A percentile compares a stretch with the other conserved stretches of the same genome.
These are phyloP conservation scores for Rhodomyrtus psidioides DNA, from an alignment of 441 rosid genomes.

Conservation along the genomic window DNA sequence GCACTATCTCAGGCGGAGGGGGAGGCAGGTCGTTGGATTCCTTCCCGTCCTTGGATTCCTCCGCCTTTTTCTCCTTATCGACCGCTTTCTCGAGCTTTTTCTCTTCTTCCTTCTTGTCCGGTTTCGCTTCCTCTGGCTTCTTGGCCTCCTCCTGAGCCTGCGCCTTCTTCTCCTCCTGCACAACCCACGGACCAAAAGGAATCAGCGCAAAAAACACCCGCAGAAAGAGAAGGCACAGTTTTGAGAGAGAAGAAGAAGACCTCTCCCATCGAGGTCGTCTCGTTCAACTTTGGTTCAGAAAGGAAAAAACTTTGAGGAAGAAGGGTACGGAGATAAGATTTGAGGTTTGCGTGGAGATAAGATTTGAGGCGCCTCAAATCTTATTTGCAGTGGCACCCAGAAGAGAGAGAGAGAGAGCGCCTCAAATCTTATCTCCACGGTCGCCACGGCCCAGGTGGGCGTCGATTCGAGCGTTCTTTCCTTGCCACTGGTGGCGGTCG, in stretches of 20 bases:
- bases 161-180: slow-evolving; percentile 49
- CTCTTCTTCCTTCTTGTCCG: slow-evolving; percentile 13
- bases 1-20: slow-evolving; percentile 23
- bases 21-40: slow-evolving; percentile 49
- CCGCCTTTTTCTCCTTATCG: slow-evolving; percentile 18
- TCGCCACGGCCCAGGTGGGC: slow-evolving; percentile 86
- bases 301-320: neutral
- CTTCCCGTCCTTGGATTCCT: slow-evolving; percentile 19
- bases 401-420: too few relatives aligned
- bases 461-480: slow-evolving; percentile 43
- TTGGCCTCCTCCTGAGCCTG: slow-evolving; percentile 18
- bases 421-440: too few relatives aligned
- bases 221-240: neutral
- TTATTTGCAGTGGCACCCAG: too few relatives aligned
- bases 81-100: slow-evolving; percentile 12
- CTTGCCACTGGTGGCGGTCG: neutral
- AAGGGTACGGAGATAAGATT: neutral
- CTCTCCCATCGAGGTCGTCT: slow-evolving; percentile 47
- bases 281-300: neutral
- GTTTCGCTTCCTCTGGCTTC: slow-evolving; percentile 23
- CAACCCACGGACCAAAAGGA: neutral
- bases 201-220: neutral
- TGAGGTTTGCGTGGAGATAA: slow-evolving; percentile 3
- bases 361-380: neutral
- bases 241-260: slow-evolving; percentile 7